A percentile compares a stretch with the other conserved stretches of the same genome.
These are phyloP conservation scores for Trichoderma endophyticum DNA, from an alignment of 2,329 filamentous ascomycete species.

Conservation along the genomic window DNA sequence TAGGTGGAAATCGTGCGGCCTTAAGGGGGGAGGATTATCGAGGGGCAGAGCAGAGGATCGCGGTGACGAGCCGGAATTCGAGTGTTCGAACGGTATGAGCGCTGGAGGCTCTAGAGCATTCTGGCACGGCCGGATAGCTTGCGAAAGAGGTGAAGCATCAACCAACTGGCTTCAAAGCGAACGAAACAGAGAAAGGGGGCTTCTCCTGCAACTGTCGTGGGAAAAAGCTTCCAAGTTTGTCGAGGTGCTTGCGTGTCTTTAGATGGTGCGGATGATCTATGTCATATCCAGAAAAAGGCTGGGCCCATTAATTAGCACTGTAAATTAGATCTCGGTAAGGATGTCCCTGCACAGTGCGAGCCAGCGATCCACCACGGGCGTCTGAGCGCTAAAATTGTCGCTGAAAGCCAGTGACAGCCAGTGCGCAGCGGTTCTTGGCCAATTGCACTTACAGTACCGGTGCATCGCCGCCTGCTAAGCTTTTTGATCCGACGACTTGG, in stretches of 20 bases:
- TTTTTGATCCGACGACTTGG: slow-evolving; percentile 12
- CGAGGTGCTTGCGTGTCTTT: slow-evolving; percentile 19
- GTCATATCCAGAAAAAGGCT: slow-evolving; percentile 13
- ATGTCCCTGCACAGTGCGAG: slow-evolving; percentile 14
- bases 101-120: slow-evolving; percentile 5
- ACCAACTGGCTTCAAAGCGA: not conserved
- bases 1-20: slow-evolving; percentile 5
- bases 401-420: not conserved
- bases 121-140: not conserved
- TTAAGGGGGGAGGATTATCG: not conserved
- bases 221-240: not conserved
- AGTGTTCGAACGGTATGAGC: not conserved
- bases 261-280: slow-evolving; percentile 17
- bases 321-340: not conserved
- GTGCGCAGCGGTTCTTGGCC: not conserved
- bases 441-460: not conserved
- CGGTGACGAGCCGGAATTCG: slow-evolving; percentile 6
- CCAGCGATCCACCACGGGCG: not conserved
- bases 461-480: slow-evolving; percentile 11
- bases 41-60: slow-evolving; percentile 12
- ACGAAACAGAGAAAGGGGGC: not conserved
- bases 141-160: not conserved
- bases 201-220: not conserved
- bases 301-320: slow-evolving; percentile 12
- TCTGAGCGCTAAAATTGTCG: slow-evolving; percentile 9